Evolutionary conservation across 2,329 filamentous ascomycete genomes (phyloP).

Genomic region (Nothomitra cinnamomea): DNA sequence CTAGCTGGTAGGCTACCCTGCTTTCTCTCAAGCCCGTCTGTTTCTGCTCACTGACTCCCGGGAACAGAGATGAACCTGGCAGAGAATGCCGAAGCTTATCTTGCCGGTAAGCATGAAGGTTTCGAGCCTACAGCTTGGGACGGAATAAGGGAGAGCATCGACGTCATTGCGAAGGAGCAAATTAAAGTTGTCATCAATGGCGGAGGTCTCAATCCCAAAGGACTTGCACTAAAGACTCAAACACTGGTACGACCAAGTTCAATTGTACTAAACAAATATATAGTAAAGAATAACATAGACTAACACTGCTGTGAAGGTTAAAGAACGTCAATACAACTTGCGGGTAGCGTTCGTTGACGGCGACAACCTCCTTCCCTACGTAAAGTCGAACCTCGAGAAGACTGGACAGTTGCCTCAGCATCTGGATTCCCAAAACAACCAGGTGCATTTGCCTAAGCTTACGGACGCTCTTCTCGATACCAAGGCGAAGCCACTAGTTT

Average conservation of each 20-base stretch:
- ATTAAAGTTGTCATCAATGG: conserved; percentile 42
- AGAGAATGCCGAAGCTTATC: conserved; percentile 26
- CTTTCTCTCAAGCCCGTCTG: neutral
- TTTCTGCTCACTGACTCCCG: neutral
- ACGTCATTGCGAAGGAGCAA: conserved; percentile 27
- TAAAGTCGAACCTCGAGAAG: conserved; percentile 19
- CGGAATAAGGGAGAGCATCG: conserved; percentile 28
- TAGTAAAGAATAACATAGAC: neutral
- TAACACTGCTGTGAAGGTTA: conserved; percentile 15
- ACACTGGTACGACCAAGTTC: conserved; percentile 18
- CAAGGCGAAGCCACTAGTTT: conserved; percentile 22
- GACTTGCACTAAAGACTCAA: conserved; percentile 29
- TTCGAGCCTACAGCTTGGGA: conserved; percentile 33
- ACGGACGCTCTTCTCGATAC: conserved; percentile 23
- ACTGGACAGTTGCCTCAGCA: conserved; percentile 20
- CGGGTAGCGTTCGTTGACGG: conserved; percentile 29
- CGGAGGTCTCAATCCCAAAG: conserved; percentile 36
- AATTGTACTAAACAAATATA: neutral
- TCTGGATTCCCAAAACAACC: conserved; percentile 24
- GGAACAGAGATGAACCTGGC: conserved; percentile 27
- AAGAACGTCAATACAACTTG: conserved; percentile 20
- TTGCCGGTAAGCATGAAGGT: conserved; percentile 24
- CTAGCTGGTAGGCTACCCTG: conserved; percentile 23
- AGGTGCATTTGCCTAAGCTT: conserved; percentile 20
- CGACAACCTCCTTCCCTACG: conserved; percentile 25